These are phyloP conservation scores for Sugiyamaella novakii DNA, from an alignment of 1,139 yeast genomes.

Conservation along the genomic window DNA sequence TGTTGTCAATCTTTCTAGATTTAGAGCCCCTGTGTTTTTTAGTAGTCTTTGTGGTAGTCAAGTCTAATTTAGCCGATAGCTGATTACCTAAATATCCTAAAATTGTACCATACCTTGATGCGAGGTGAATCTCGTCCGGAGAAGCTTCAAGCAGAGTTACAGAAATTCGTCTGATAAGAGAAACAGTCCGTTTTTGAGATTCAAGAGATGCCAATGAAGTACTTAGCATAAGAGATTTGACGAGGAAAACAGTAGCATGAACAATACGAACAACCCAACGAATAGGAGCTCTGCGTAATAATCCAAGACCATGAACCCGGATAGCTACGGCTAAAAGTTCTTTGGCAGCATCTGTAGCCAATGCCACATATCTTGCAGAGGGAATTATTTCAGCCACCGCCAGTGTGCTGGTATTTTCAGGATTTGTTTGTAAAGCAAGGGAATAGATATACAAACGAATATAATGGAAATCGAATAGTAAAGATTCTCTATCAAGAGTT, in stretches of 20 bases:
- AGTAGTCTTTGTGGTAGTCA: conserved; percentile 3
- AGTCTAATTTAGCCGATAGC: conserved; percentile 43
- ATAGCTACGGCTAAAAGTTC: conserved; percentile 74
- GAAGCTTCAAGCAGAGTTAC: conserved; percentile 76
- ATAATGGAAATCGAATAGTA: conserved; percentile 81
- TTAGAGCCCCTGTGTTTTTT: conserved; percentile 3
- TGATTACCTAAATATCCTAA: conserved; percentile 77
- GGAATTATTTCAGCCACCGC: conserved; percentile 67
- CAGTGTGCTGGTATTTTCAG: conserved; percentile 27
- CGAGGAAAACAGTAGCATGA: conserved; percentile 88
- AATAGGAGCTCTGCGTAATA: conserved; percentile 80
- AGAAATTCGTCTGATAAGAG: conserved; percentile 71
- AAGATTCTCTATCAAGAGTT: conserved; percentile 65
- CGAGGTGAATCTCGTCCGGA: conserved; percentile 85
- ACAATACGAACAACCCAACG: conserved; percentile 88
- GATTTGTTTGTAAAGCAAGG: conserved; percentile 54
- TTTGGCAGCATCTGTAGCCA: conserved; percentile 83
- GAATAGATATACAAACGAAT: conserved; percentile 83
- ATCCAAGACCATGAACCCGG: conserved; percentile 61
- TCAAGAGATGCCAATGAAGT: conserved; percentile 49
- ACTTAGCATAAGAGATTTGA: conserved; percentile 62
- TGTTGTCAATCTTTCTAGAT: conserved; percentile 1
- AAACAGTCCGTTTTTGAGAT: conserved; percentile 61
- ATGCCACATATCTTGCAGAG: conserved; percentile 74
- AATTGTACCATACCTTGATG: conserved; percentile 79